Evolutionary conservation across 345 rosid species (phyloP).

Genomic region (Microthlaspi erraticum): DNA sequence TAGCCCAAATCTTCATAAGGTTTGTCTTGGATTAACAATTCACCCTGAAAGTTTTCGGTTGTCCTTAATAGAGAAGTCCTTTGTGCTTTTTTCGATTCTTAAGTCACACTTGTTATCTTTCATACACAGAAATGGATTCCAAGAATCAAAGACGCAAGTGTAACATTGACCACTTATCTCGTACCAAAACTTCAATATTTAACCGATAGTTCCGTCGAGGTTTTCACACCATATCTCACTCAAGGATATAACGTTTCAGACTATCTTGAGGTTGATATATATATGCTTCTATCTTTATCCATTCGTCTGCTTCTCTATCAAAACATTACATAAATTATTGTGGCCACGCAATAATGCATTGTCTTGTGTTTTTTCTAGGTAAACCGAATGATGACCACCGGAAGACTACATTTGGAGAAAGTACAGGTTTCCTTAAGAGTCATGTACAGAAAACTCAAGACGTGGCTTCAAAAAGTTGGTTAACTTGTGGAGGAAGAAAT

Average conservation of each 20-base stretch:
- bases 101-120: background rate
- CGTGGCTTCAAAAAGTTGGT: conserved; percentile 27
- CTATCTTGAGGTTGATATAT: conserved; percentile 43
- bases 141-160: conserved; percentile 36
- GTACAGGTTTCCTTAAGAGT: conserved; percentile 38
- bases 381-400: conserved; percentile 28
- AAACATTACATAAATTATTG: background rate
- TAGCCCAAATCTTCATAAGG: conserved; percentile 45
- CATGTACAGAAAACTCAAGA: conserved; percentile 30
- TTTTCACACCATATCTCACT: conserved; percentile 35
- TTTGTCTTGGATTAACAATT: conserved; percentile 1
- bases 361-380: conserved; percentile 36
- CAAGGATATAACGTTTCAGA: conserved; percentile 21
- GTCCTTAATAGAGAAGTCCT: background rate
- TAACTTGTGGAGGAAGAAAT: background rate
- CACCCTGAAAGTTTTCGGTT: background rate
- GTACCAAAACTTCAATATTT: conserved; percentile 39
- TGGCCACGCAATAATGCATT: background rate
- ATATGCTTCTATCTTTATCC: conserved; percentile 7
- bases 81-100: background rate
- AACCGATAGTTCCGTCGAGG: conserved; percentile 34
- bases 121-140: conserved; percentile 47
- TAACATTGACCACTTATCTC: conserved; percentile 24
- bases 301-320: background rate
- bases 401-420: conserved; percentile 39